These are phyloP conservation scores for Pseudomassariella vexata DNA, from an alignment of 2,329 filamentous ascomycete genomes.

Conservation along the genomic window DNA sequence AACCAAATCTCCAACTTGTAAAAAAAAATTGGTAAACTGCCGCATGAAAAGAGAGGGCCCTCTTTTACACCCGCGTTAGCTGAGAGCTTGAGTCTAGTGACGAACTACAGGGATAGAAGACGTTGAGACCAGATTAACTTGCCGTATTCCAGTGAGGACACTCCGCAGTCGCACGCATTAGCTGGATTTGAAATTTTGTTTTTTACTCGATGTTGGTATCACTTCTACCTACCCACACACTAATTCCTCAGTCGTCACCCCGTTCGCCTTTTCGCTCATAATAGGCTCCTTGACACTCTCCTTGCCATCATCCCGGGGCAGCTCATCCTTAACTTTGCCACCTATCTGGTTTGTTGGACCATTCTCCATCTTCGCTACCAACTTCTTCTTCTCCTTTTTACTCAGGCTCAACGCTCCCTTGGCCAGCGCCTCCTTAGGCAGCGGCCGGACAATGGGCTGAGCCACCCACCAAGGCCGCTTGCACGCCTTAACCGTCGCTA, in stretches of 20 bases:
- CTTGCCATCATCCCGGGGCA: conserved; percentile 16
- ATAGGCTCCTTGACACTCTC: conserved; percentile 17
- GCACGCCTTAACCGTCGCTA: conserved; percentile 65
- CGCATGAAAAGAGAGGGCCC: too few relatives aligned
- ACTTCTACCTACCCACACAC: conserved; percentile 18
- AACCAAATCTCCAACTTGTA: too few relatives aligned
- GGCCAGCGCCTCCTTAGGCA: conserved; percentile 81
- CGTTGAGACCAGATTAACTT: too few relatives aligned
- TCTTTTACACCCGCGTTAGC: too few relatives aligned
- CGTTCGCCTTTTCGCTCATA: conserved; percentile 14
- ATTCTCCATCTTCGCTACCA: conserved; percentile 27
- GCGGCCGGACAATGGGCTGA: conserved; percentile 78
- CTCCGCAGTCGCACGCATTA: too few relatives aligned
- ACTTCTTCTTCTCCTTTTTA: conserved; percentile 58
- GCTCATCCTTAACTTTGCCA: conserved; percentile 8
- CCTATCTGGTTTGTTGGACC: conserved; percentile 11
- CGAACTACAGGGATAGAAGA: too few relatives aligned
- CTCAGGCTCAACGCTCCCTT: conserved; percentile 71
- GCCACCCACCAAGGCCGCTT: conserved; percentile 85
- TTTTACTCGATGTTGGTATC: too few relatives aligned
- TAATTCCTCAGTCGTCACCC: conserved; percentile 16
- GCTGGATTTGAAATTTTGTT: too few relatives aligned
- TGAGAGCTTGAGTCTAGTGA: too few relatives aligned
- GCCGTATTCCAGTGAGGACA: too few relatives aligned
- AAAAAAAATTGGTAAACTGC: too few relatives aligned